Evolutionary conservation across 1,284 basidiomycete species (phyloP), one percentile per base, ranked within the genome.

Genomic region (Paramarasmius palmivorus): DNA sequence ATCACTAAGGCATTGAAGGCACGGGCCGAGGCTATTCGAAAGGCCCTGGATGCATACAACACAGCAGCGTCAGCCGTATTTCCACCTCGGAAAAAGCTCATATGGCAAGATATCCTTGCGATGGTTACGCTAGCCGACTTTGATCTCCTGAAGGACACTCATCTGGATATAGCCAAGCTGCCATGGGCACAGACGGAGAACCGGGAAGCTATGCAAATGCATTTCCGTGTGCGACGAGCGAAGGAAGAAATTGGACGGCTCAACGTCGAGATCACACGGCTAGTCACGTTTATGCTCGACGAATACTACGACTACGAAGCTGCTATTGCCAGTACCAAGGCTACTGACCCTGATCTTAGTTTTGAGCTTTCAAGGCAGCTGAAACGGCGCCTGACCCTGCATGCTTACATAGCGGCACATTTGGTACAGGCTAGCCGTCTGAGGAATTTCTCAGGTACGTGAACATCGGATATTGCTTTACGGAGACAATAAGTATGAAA

Each of bases 41-140:
- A 44, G 15, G 66, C 64, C 10, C 54, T 71, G 4, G 56, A 60
- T 9, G 22, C 45, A 6, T 69, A 68, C 57, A 71, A 71, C 48
- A 52, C 26, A 0, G 62, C 59, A 20, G 68, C 67, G 0, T 32
- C 44, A 0, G 39, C 46, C 4, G 59, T 67, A 20, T 50, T 48
- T 26, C 65, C 55, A 38, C 66, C 55, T 22, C 54, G 51, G 14
- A 56, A 55, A 9, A 25, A 29, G 1, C 58, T 74, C 12, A 34
- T 48, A 2, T 72, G 68, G 65, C 57, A 61, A 3, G 60, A 70
- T 22, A 56, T 75, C 10, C 53, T 68, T 4, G 57, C 67, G 3
- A 66, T 66, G 50, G 56, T 56, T 4, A 67, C 65, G 17, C 56
- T 73, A 1, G 63, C 64, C 4, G 70, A 74, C 23, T 72, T 74